Base-by-base conservation (phyloP, 148 eudicot species). In the Spergularia bocconei region DNA sequence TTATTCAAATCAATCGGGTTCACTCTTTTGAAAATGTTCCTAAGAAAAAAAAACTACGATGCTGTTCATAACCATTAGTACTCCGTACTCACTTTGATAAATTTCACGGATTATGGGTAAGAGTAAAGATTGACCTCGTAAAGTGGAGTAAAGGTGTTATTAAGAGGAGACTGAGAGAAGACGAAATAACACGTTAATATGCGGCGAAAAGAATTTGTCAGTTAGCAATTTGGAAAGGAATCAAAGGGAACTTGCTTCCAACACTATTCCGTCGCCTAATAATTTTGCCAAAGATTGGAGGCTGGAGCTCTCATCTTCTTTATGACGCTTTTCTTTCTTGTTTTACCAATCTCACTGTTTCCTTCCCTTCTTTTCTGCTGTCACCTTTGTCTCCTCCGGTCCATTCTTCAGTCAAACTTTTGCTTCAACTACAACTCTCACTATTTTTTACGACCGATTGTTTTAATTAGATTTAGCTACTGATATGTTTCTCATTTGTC, bases 141-240 rank as follows among this genome's bases (percentile, higher is more conserved):
- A 12, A 2, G 4, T 29, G 66, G 36, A 17, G 21, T 71, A 71
- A 62, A 55, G 16, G 60, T 29, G 59, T 23, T 29, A 54, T 17
- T 20, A 54, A 66, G 54, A 63, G 52, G 33, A 33, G 23, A 63
- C 6, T 12, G 44, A 41, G 55, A 64, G 19, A 63, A 20, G 54
- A 56, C 77, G 82, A 79, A 79, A 74, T 21, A 70, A 29, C 67
- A 81, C 81, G 83, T 71, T 76, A 6, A 62, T 55, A 74, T 81
- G 83, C 83, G 80, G 82, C 83, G 71, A 66, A 78, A 71, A 57
- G 66, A 80, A 65, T 80, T 82, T 81, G 89, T 82, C 82, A 4
- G 57, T 1, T 84, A 72, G 86, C 54, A 61, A 58, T 81, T 87
- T 87, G 90, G 87, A 85, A 58, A 70, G 83, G 90, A 82, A 87